phyloP scores from a whole-genome alignment of 208 protist species.

The Porcisia hertigi region DNA sequence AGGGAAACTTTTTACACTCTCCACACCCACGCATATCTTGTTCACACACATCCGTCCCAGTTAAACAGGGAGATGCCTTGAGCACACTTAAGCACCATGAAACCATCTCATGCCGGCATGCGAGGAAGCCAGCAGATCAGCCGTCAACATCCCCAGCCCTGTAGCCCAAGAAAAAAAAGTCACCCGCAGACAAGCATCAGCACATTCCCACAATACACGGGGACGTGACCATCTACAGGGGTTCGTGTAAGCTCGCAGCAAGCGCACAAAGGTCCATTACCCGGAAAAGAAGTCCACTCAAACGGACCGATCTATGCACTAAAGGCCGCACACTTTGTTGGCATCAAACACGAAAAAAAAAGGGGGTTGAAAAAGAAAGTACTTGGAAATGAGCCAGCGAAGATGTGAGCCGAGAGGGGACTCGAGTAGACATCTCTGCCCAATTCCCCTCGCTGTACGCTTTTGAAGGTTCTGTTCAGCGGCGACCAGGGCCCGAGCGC shows the following conservation, averaged over 20 bases:
- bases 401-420: background rate
- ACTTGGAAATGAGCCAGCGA: background rate
- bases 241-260: background rate
- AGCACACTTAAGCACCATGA: background rate
- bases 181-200: background rate
- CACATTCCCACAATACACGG: background rate
- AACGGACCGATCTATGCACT: background rate
- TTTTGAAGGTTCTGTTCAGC: constrained; percentile 14
- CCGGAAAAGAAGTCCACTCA: background rate
- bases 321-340: background rate
- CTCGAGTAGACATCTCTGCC: background rate
- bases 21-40: background rate
- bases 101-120: background rate
- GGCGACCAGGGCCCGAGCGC: constrained; percentile 56
- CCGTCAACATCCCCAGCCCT: background rate
- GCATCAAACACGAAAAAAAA: constrained; percentile 1
- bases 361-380: background rate
- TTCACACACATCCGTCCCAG: background rate
- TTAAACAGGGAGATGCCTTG: background rate
- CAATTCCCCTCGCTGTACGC: background rate
- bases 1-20: background rate
- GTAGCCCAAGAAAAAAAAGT: background rate
- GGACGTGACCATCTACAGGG: background rate
- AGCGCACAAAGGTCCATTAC: too few species aligned
- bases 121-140: background rate